These are phyloP conservation scores for Sugiyamaella qingdaonensis DNA, from an alignment of 805 yeast species.

Conservation along the genomic window DNA sequence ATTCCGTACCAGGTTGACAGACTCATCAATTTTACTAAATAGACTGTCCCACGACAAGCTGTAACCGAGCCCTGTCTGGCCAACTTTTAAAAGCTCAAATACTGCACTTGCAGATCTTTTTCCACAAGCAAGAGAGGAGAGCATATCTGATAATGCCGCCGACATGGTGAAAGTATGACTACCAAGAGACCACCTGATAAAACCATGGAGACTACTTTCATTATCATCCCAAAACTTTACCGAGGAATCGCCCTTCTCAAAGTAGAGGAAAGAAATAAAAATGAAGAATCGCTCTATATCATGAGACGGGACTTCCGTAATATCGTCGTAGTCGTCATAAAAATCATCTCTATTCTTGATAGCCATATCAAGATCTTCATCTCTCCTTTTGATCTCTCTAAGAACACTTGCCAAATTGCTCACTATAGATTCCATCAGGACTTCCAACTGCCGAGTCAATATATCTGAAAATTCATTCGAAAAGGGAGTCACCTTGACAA, in stretches of 20 bases:
- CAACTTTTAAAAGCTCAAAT: slow-evolving; percentile 16
- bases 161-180: slow-evolving; percentile 70
- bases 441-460: slow-evolving; percentile 22
- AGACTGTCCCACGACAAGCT: slow-evolving; percentile 53
- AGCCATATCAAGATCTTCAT: slow-evolving; percentile 35
- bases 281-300: slow-evolving; percentile 86
- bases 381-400: slow-evolving; percentile 36
- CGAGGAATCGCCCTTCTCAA: slow-evolving; percentile 51
- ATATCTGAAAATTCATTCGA: slow-evolving; percentile 9
- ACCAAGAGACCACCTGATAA: slow-evolving; percentile 82
- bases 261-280: slow-evolving; percentile 65
- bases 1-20: neutral
- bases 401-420: slow-evolving; percentile 37
- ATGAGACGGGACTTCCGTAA: slow-evolving; percentile 61
- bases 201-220: slow-evolving; percentile 67
- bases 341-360: slow-evolving; percentile 4
- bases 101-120: slow-evolving; percentile 45
- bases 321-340: slow-evolving; percentile 21
- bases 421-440: slow-evolving; percentile 29
- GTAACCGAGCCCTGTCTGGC: slow-evolving; percentile 23
- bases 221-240: slow-evolving; percentile 66
- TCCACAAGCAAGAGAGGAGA: slow-evolving; percentile 70
- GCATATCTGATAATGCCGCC: slow-evolving; percentile 73
- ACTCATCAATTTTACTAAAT: slow-evolving; percentile 47
- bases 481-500: slow-evolving; percentile 14